A percentile compares a stretch with the other conserved stretches of the same genome.
phyloP scores from a whole-genome alignment of 371 early-diverging fungal species.

The Basidiobolus meristosporus region DNA sequence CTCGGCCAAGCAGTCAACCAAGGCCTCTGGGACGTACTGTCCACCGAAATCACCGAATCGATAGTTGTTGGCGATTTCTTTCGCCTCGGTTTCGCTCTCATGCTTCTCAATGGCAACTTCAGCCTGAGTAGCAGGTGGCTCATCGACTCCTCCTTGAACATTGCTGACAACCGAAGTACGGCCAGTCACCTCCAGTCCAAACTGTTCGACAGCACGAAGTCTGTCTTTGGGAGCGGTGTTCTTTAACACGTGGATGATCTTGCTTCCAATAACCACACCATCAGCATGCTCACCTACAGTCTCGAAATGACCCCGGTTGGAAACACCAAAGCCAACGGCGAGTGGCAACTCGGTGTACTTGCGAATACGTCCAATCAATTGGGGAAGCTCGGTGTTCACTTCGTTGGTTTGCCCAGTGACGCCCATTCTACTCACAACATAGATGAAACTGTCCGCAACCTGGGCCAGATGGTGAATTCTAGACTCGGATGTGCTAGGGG shows the following conservation, averaged over 20 bases:
- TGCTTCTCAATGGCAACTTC: neutral
- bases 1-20: slow-evolving; percentile 81
- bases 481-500: slow-evolving; percentile 74
- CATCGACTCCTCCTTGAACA: neutral
- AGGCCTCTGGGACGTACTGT: slow-evolving; percentile 88
- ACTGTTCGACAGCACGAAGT: too few species aligned
- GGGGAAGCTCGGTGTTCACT: slow-evolving; percentile 49
- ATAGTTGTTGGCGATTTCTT: slow-evolving; percentile 8
- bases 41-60: slow-evolving; percentile 94
- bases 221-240: neutral
- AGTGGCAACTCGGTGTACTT: slow-evolving; percentile 58
- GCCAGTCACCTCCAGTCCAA: neutral
- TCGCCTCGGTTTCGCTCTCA: neutral
- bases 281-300: slow-evolving; percentile 71
- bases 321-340: slow-evolving; percentile 94
- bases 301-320: slow-evolving; percentile 69
- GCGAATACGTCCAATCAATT: slow-evolving; percentile 52
- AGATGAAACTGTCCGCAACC: slow-evolving; percentile 81
- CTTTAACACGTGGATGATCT: slow-evolving; percentile 61
- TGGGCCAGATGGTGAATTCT: slow-evolving; percentile 62
- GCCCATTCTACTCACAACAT: slow-evolving; percentile 83
- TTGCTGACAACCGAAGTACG: neutral
- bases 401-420: slow-evolving; percentile 66
- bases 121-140: too few species aligned
- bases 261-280: slow-evolving; percentile 89